Evolutionary conservation across 2,329 filamentous ascomycete genomes (phyloP), one percentile per base, ranked within the genome.

Genomic region (Exophiala sideris): DNA sequence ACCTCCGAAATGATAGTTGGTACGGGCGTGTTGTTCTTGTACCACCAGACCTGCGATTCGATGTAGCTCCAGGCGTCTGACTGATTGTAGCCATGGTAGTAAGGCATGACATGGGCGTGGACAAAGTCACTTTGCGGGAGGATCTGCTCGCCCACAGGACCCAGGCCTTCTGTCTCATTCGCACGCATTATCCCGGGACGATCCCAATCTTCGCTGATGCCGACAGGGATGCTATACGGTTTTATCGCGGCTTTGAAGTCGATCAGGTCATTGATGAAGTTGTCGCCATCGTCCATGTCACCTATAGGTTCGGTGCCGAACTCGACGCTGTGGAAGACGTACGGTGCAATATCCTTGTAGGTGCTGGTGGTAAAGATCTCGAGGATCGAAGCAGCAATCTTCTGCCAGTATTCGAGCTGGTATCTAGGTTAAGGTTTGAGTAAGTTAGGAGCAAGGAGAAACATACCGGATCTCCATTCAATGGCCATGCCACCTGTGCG

Each of bases 121-220:
- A 51, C 40, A 33, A 51, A 51, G 20, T 51, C 48, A 18, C 48
- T 51, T 20, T 45, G 41, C 12, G 41, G 48, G 20, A 51, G 48
- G 12, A 51, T 51, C n/a, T 51, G 40, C 29, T 45, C 45, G 11
- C 48, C 48, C 5, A 36, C 21, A 7, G 48, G 48, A 3, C 48
- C 48, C n/a, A 51, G 48, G 29, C 48, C 48, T 20, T 40, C 48
- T 3, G 48, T 51, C 20, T 51, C 44, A n/a, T 51, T 51, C 11
- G 18, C 45, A 29, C 48, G 45, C 16, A 51, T 9, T 9, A 51
- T 45, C 9, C 48, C 48, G 1, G 48, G 48, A 36, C 48, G 48
- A 33, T 51, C 48, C 48, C 48, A 51, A 20, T 51, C 48, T 45
- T 51, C 48, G 39, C 48, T 51, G 33, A 51, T 51, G 20, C 48